A percentile compares a stretch with the other conserved stretches of the same genome.
Evolutionary conservation across 2,329 filamentous ascomycete genomes (phyloP).

Genomic region (Sclerotiophoma versabilis): DNA sequence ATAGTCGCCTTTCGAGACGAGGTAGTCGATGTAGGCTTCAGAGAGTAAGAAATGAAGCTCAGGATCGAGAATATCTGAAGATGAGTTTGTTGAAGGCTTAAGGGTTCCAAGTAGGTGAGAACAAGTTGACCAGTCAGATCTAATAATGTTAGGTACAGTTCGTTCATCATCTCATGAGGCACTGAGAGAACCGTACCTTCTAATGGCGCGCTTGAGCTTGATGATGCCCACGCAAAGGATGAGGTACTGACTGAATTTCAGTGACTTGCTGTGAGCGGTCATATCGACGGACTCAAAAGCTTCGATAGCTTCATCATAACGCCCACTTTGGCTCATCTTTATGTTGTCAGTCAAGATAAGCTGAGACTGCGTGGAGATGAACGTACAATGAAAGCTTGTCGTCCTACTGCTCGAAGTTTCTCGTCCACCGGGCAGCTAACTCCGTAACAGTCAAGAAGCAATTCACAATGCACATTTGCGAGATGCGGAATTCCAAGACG

Average conservation of each 20-base stretch:
- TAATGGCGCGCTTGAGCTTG: conserved; percentile 68
- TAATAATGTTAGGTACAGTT: conserved; percentile 31
- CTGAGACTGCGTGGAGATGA: background rate
- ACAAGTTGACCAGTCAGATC: conserved; percentile 64
- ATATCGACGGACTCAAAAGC: conserved; percentile 67
- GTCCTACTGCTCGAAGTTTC: conserved; percentile 74
- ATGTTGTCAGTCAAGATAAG: background rate
- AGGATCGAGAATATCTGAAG: conserved; percentile 58
- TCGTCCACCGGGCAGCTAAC: conserved; percentile 75
- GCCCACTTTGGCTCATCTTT: conserved; percentile 68
- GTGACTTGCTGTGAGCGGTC: conserved; percentile 71
- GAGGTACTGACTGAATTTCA: conserved; percentile 80
- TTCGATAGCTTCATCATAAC: conserved; percentile 71
- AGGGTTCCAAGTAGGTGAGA: conserved; percentile 65
- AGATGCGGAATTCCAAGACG: conserved; percentile 70
- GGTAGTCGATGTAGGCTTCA: conserved; percentile 66
- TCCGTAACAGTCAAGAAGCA: conserved; percentile 77
- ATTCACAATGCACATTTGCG: conserved; percentile 69
- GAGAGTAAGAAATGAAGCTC: conserved; percentile 67
- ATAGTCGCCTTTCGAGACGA: conserved; percentile 62
- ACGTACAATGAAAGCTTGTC: conserved; percentile 68
- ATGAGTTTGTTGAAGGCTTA: conserved; percentile 50
- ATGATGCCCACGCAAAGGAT: conserved; percentile 71
- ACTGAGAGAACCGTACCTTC: conserved; percentile 48
- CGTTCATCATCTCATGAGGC: background rate